A percentile compares a stretch with the other conserved stretches of the same genome.
Conservation (phyloP, 768 basidiomycete species). For the Kwoniella dejecticola region DNA sequence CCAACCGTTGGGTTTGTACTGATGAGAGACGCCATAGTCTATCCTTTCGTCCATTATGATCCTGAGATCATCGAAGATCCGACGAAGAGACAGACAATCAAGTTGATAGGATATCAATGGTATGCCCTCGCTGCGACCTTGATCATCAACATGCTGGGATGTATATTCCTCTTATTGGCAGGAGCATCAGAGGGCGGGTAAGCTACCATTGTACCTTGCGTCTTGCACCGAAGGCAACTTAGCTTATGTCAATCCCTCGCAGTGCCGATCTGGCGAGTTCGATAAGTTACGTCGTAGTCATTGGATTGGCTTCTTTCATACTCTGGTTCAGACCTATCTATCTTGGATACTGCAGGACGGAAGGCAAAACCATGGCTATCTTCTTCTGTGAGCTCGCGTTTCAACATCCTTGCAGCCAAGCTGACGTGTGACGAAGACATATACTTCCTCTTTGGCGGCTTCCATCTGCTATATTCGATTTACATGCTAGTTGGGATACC, state of each 20-base stretch:
- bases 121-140: slow-evolving; percentile 80
- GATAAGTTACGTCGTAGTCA: slow-evolving; percentile 68
- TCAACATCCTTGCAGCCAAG: background rate
- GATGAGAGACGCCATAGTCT: slow-evolving; percentile 62
- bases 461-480: slow-evolving; percentile 86
- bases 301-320: slow-evolving; percentile 77
- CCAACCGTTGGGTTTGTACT: background rate
- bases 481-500: slow-evolving; percentile 97
- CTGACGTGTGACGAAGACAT: slow-evolving; percentile 63
- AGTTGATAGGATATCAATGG: slow-evolving; percentile 90
- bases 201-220: slow-evolving; percentile 13
- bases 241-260: background rate
- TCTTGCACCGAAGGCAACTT: slow-evolving; percentile 13
- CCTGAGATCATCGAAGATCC: slow-evolving; percentile 80
- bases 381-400: slow-evolving; percentile 50
- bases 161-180: slow-evolving; percentile 77
- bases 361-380: slow-evolving; percentile 52
- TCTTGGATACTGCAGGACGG: slow-evolving; percentile 94
- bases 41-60: slow-evolving; percentile 90
- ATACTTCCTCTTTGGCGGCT: slow-evolving; percentile 95
- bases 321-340: slow-evolving; percentile 98
- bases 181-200: slow-evolving; percentile 65
- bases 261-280: slow-evolving; percentile 52
- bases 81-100: slow-evolving; percentile 73
- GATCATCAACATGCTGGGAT: slow-evolving; percentile 85